A percentile compares a stretch with the other conserved stretches of the same genome.
Evolutionary conservation across 495 filamentous ascomycete species (phyloP).

Genomic region (Cryomyces antarcticus): DNA sequence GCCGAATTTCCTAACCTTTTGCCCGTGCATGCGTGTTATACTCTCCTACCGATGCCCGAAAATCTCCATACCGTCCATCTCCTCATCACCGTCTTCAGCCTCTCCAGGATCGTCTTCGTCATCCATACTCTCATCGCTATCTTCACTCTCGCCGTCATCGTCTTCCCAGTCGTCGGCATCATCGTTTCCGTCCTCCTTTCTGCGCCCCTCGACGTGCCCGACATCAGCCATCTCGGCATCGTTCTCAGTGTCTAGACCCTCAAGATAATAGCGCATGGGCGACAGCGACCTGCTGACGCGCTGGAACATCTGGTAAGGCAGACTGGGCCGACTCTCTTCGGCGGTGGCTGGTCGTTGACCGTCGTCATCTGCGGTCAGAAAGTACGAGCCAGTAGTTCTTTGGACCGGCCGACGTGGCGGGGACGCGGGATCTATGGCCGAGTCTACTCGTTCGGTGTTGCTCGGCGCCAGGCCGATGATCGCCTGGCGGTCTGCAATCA

Average conservation of each 20-base stretch:
- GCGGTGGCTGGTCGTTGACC: background rate
- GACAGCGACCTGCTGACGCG: slow-evolving; percentile 11
- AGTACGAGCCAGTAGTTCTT: slow-evolving; percentile 1
- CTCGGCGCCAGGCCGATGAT: background rate
- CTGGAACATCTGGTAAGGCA: slow-evolving; percentile 16
- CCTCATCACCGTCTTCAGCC: background rate
- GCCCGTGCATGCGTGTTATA: background rate
- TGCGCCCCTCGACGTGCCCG: slow-evolving; percentile 2
- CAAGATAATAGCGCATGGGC: slow-evolving; percentile 12
- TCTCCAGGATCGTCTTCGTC: slow-evolving; percentile 1
- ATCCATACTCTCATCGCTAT: slow-evolving; percentile 1
- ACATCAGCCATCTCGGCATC: slow-evolving; percentile 1
- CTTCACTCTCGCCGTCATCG: background rate
- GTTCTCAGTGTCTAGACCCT: slow-evolving; percentile 4
- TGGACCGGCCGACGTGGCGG: slow-evolving; percentile 3
- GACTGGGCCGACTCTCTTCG: background rate
- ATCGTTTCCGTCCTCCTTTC: slow-evolving; percentile 5
- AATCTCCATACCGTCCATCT: slow-evolving; percentile 1
- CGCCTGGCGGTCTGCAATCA: slow-evolving; percentile 2
- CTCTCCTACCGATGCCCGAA: background rate
- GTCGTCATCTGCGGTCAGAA: background rate
- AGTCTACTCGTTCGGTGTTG: slow-evolving; percentile 3
- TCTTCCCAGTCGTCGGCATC: slow-evolving; percentile 11
- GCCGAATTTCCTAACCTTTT: background rate
- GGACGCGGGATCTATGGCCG: background rate